Percentiles rank a stretch among this genome's conserved stretches.
phyloP scores from a whole-genome alignment of 2,329 filamentous ascomycete species.

The Ophiostoma sp. region DNA sequence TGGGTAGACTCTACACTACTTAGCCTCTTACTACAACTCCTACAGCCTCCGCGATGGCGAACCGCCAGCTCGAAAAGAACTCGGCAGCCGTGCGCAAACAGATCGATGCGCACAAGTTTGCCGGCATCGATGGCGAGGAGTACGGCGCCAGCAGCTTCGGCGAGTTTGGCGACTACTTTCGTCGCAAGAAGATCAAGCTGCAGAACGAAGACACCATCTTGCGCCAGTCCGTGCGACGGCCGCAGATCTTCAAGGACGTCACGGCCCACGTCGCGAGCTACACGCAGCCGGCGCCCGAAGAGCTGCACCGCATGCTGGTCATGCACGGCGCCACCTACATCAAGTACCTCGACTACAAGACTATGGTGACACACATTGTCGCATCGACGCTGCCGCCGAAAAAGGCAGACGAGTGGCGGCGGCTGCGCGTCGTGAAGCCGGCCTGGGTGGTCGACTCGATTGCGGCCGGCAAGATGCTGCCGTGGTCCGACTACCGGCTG shows the following conservation, averaged over 20 bases:
- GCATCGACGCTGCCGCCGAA: constrained; percentile 86
- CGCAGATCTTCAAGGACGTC: constrained; percentile 82
- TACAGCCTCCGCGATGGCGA: constrained; percentile 46
- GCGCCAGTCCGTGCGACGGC: constrained; percentile 62
- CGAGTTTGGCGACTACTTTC: constrained; percentile 86
- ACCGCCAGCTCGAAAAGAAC: constrained; percentile 54
- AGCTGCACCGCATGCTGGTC: constrained; percentile 83
- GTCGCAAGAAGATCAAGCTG: constrained; percentile 93
- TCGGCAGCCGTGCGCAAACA: constrained; percentile 58
- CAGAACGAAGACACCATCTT: constrained; percentile 88
- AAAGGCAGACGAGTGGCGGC: constrained; percentile 80
- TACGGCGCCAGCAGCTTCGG: constrained; percentile 83
- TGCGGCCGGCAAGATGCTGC: constrained; percentile 69
- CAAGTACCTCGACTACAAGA: constrained; percentile 93
- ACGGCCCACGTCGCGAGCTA: constrained; percentile 93
- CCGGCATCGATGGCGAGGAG: constrained; percentile 80
- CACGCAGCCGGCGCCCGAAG: constrained; percentile 84
- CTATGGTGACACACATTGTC: constrained; percentile 91
- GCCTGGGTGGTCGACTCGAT: constrained; percentile 92
- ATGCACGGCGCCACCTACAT: constrained; percentile 90
- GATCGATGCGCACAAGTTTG: constrained; percentile 64
- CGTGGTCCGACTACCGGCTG: constrained; percentile 81
- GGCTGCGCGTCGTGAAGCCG: constrained; percentile 89
- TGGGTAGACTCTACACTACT: constrained; percentile 12
- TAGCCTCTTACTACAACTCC: not conserved